Base-by-base conservation (phyloP, 768 basidiomycete genomes). In the Rubroboletus pulcherrimus region DNA sequence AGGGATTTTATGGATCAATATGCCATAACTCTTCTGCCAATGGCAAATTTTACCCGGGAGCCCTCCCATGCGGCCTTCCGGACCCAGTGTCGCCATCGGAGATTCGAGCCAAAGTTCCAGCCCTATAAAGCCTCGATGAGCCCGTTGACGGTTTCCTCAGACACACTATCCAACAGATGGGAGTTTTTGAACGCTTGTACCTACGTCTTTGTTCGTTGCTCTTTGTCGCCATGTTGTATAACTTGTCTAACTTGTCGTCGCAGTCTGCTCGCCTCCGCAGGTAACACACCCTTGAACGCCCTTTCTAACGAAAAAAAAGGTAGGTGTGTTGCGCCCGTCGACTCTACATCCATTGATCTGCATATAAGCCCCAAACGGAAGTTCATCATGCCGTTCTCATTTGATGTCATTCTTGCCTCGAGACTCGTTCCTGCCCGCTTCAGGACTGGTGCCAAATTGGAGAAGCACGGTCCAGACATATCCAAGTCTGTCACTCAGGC, bases 121-220 rank as follows among this genome's bases (percentile, higher is more conserved):
- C 35, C 35, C 10, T 63, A 68, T 66, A 69, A 68, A 66, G 26
- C 48, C 53, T 51, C 21, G 39, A 43, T 24, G 41, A 34, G 4
- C 33, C 15, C 24, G 1, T 41, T 8, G 1, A 14, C n/a, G 0
- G 5, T 51, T 54, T 47, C 59, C 52, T 54, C 68, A 66, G 56
- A 60, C 54, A 53, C 60, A 37, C 53, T 66, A 61, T 66, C 68
- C 68, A 70, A 68, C 68, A 70, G 66, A 69, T 69, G 68, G 68
- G 68, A 69, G 53, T 61, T 62, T 68, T 66, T 55, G 66, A 56
- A 46, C 68, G 64, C 64, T 52, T 60, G 24, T 68, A 70, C 62
- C 54, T 58, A 55, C 64, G 62, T 40, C 66, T 66, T 58, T 57
- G 68, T 69, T 52, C 56, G 68, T 70, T 11, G 7, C 11, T 45